These are phyloP conservation scores for Ophiostoma quercus DNA, from an alignment of 2,329 filamentous ascomycete species.

Conservation along the genomic window DNA sequence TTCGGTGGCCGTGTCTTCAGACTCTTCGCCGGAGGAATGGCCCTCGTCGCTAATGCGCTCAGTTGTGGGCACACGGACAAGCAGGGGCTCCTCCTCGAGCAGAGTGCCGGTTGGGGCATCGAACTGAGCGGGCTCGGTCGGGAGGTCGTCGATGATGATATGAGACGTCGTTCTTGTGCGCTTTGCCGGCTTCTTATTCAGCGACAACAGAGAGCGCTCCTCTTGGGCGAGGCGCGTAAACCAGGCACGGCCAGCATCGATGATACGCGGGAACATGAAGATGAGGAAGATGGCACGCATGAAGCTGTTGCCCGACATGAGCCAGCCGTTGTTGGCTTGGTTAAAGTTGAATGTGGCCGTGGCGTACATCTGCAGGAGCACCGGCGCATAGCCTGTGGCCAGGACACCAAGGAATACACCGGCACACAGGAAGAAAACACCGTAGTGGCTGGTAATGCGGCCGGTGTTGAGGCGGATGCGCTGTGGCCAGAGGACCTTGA, in stretches of 20 bases:
- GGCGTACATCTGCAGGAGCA: conserved; percentile 56
- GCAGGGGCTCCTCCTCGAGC: conserved; percentile 43
- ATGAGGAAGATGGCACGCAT: conserved; percentile 53
- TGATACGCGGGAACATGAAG: conserved; percentile 49
- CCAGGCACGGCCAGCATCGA: conserved; percentile 36
- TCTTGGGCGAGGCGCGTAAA: conserved; percentile 22
- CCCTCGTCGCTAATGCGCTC: conserved; percentile 26
- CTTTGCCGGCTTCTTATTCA: not conserved
- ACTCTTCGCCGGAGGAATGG: not conserved
- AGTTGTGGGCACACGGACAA: conserved; percentile 17
- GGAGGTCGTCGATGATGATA: conserved; percentile 24
- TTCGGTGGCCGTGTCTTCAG: conserved; percentile 13
- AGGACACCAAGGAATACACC: conserved; percentile 63
- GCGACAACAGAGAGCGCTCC: conserved; percentile 11
- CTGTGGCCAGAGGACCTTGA: conserved; percentile 57
- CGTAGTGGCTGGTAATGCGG: conserved; percentile 50
- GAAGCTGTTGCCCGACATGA: conserved; percentile 52
- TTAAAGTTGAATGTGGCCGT: conserved; percentile 51
- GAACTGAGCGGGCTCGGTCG: conserved; percentile 41
- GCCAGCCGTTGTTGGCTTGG: conserved; percentile 51
- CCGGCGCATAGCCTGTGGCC: conserved; percentile 62
- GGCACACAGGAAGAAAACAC: conserved; percentile 57
- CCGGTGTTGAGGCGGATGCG: conserved; percentile 49
- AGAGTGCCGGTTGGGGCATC: conserved; percentile 40
- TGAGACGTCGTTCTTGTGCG: not conserved